Conservation (phyloP, 805 yeast genomes). For the Candida loeiensis region DNA sequence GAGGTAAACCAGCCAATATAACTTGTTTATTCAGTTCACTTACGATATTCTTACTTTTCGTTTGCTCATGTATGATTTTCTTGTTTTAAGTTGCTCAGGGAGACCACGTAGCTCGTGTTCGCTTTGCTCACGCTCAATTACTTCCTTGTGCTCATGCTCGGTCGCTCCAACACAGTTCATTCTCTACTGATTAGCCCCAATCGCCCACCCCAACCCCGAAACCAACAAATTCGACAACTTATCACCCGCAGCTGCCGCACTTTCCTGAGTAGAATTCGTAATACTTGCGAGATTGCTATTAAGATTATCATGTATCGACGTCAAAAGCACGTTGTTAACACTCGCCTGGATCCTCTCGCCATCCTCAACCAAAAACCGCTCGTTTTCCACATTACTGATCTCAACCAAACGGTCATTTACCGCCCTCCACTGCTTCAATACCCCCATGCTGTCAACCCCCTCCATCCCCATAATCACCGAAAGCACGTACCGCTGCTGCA, state of each 20-base stretch:
- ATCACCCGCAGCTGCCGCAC: constrained; percentile 38
- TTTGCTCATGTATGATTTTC: too few species aligned
- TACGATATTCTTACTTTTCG: too few species aligned
- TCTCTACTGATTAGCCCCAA: constrained; percentile 42
- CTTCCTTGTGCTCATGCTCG: too few species aligned
- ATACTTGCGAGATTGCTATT: constrained; percentile 11
- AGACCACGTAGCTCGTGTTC: too few species aligned
- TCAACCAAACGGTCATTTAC: constrained; percentile 5
- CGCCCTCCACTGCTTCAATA: constrained; percentile 14
- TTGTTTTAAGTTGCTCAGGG: too few species aligned
- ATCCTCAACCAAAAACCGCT: constrained; percentile 13
- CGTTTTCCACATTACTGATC: constrained; percentile 5
- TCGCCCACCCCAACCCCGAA: constrained; percentile 61
- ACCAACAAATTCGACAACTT: constrained; percentile 50
- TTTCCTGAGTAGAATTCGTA: constrained; percentile 16
- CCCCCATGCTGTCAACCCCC: constrained; percentile 23
- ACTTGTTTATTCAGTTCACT: too few species aligned
- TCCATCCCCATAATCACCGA: constrained; percentile 46
- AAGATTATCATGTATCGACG: constrained; percentile 6
- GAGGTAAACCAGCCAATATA: too few species aligned
- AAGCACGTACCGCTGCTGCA: constrained; percentile 49
- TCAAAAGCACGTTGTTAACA: constrained; percentile 19
- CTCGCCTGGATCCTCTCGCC: constrained; percentile 19
- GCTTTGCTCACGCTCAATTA: too few species aligned
- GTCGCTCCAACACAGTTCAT: background rate